Evolutionary conservation across 345 rosid species (phyloP).

Genomic region (Boechera stricta): DNA sequence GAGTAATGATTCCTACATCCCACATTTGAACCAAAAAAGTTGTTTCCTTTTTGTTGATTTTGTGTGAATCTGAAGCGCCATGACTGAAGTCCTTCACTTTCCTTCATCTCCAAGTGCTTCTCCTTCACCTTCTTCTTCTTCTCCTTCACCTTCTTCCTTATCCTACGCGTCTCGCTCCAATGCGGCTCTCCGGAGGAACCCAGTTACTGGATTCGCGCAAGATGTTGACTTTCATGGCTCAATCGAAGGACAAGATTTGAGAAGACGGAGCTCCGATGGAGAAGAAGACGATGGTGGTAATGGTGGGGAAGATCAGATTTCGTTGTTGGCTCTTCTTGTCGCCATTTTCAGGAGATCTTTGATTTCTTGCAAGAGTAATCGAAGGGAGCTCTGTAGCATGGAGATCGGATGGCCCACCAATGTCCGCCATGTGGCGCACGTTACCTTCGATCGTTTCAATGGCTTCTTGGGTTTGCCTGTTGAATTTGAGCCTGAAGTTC

Average conservation of each 20-base stretch:
- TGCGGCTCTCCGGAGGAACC: slow-evolving; percentile 34
- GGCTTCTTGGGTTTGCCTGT: slow-evolving; percentile 92
- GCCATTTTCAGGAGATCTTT: slow-evolving; percentile 77
- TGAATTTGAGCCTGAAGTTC: slow-evolving; percentile 90
- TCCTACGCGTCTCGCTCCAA: slow-evolving; percentile 39
- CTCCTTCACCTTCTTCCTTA: slow-evolving; percentile 49
- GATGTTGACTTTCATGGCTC: slow-evolving; percentile 46
- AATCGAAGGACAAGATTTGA: slow-evolving; percentile 33
- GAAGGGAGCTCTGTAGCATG: slow-evolving; percentile 68
- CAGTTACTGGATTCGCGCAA: slow-evolving; percentile 21
- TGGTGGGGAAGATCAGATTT: slow-evolving; percentile 65
- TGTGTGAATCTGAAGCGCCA: slow-evolving; percentile 44
- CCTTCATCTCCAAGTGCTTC: slow-evolving; percentile 59
- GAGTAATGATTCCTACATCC: slow-evolving; percentile 53
- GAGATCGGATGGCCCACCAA: slow-evolving; percentile 88
- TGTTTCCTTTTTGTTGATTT: background rate
- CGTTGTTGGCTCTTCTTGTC: slow-evolving; percentile 68
- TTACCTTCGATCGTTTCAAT: slow-evolving; percentile 91
- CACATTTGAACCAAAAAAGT: slow-evolving; percentile 29
- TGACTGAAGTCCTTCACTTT: slow-evolving; percentile 83
- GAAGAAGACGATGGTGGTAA: slow-evolving; percentile 20
- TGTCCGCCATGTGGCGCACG: slow-evolving; percentile 88
- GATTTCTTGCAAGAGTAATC: slow-evolving; percentile 64
- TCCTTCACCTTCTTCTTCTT: slow-evolving; percentile 43
- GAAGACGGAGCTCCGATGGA: slow-evolving; percentile 24